phyloP scores from a whole-genome alignment of 1,139 yeast species.

The Candida albicans region DNA sequence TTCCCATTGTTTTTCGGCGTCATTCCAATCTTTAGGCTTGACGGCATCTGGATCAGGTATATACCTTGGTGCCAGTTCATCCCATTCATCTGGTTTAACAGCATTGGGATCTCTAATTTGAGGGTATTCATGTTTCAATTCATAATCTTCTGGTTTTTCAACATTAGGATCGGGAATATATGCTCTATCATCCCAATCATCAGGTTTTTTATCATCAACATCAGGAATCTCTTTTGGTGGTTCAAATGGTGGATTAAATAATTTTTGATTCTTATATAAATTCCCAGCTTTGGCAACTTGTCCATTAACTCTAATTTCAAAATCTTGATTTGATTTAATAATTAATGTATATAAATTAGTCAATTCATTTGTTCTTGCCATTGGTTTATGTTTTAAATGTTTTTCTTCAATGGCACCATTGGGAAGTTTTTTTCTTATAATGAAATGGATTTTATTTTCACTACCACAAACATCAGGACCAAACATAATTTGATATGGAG shows the following conservation, averaged over 20 bases:
- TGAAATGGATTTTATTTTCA: slow-evolving; percentile 76
- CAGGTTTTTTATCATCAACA: slow-evolving; percentile 64
- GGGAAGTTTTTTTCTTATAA: slow-evolving; percentile 60
- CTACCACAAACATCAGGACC: slow-evolving; percentile 93
- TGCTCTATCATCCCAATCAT: slow-evolving; percentile 71
- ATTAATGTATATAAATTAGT: slow-evolving; percentile 75
- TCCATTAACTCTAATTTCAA: slow-evolving; percentile 83
- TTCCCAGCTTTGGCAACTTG: slow-evolving; percentile 69
- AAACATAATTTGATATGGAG: slow-evolving; percentile 86
- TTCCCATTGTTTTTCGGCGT: slow-evolving; percentile 81
- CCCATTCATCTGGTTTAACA: slow-evolving; percentile 75
- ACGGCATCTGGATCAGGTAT: slow-evolving; percentile 66
- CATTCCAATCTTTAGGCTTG: slow-evolving; percentile 57
- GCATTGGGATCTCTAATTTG: slow-evolving; percentile 67
- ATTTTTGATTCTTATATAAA: slow-evolving; percentile 47
- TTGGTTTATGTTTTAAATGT: slow-evolving; percentile 65
- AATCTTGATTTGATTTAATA: slow-evolving; percentile 60
- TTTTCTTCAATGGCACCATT: slow-evolving; percentile 63
- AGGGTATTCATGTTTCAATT: slow-evolving; percentile 56
- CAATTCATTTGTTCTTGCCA: slow-evolving; percentile 58
- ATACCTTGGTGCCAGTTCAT: slow-evolving; percentile 56
- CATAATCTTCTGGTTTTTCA: slow-evolving; percentile 80
- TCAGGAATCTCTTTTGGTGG: slow-evolving; percentile 68
- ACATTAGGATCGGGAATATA: slow-evolving; percentile 66
- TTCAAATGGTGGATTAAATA: slow-evolving; percentile 61